Conservation (phyloP, 371 early-diverging fungal genomes). For the Dichotomocladium elegans region DNA sequence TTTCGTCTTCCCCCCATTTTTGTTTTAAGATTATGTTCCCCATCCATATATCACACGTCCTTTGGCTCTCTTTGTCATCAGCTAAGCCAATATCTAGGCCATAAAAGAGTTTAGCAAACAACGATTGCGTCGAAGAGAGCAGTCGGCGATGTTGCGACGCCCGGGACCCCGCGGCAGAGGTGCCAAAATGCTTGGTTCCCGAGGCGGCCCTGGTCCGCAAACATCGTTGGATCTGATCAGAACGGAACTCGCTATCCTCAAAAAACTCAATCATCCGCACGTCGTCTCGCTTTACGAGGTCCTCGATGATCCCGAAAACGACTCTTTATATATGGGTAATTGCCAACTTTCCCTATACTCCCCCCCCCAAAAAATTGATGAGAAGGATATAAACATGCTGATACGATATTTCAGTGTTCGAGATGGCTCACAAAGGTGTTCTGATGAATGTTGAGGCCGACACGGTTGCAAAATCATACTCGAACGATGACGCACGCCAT, state of each 20-base stretch:
- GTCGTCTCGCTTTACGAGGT: conserved; percentile 91
- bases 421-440: conserved; percentile 77
- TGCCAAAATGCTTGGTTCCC: too few species aligned
- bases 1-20: too few species aligned
- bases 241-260: conserved; percentile 90
- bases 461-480: conserved; percentile 47
- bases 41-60: too few species aligned
- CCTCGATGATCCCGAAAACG: conserved; percentile 82
- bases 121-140: conserved; percentile 72
- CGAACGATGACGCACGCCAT: conserved; percentile 49
- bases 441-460: conserved; percentile 68
- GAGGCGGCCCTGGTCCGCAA: not conserved
- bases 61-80: not conserved
- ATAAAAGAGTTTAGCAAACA: conserved; percentile 90
- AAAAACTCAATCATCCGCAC: conserved; percentile 87
- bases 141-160: conserved; percentile 50
- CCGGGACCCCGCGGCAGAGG: conserved; percentile 34
- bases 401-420: conserved; percentile 60
- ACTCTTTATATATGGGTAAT: conserved; percentile 76
- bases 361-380: too few species aligned
- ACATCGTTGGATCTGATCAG: conserved; percentile 85
- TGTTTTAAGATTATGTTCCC: not conserved
- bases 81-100: conserved; percentile 46
- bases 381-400: not conserved
- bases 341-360: too few species aligned